These are phyloP conservation scores for Hyaloscypha hepaticicola DNA, from an alignment of 495 filamentous ascomycete species.

Conservation along the genomic window DNA sequence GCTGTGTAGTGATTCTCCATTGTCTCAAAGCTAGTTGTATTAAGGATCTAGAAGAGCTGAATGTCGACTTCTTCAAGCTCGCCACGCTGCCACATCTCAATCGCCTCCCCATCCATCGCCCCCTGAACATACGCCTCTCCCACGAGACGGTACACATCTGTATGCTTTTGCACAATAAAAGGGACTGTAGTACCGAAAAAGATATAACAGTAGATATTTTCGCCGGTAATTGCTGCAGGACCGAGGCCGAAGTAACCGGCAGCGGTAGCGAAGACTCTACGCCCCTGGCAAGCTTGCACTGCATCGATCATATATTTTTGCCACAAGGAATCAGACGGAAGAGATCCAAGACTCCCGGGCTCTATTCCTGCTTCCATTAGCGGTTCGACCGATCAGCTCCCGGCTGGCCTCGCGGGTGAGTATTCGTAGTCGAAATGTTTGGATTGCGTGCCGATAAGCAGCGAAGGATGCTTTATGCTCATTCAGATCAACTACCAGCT, in stretches of 20 bases:
- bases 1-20: too few species aligned
- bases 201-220: neutral
- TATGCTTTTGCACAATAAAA: slow-evolving; percentile 8
- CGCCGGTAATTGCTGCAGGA: neutral
- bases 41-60: neutral
- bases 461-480: neutral
- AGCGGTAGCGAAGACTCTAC: neutral
- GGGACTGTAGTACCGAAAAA: neutral
- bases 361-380: neutral
- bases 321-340: neutral
- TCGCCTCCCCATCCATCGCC: slow-evolving; percentile 1
- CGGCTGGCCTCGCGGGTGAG: neutral
- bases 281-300: neutral
- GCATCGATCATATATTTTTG: slow-evolving; percentile 3
- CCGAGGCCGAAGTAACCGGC: slow-evolving; percentile 3
- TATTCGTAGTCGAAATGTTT: neutral
- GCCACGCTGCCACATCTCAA: slow-evolving; percentile 11
- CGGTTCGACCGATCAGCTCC: neutral
- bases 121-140: slow-evolving; percentile 11
- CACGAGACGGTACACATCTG: neutral
- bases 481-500: neutral
- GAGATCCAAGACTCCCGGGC: neutral
- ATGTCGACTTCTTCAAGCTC: slow-evolving; percentile 2
- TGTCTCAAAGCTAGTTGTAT: too few species aligned
- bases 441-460: neutral